These are phyloP conservation scores for Auriscalpium microsporum DNA, from an alignment of 768 basidiomycete species.

Conservation along the genomic window DNA sequence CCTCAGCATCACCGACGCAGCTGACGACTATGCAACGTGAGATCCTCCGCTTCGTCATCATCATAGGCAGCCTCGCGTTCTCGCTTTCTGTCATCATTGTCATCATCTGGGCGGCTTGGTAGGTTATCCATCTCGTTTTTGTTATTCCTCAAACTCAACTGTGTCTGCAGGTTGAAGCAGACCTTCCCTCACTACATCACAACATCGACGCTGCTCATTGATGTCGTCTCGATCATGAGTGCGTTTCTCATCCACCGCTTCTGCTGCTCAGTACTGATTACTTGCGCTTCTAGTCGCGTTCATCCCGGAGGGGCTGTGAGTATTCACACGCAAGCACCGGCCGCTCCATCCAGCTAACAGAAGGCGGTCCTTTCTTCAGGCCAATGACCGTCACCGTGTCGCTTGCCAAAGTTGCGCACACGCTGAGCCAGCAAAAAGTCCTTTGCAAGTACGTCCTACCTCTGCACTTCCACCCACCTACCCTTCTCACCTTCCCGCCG, in stretches of 20 bases:
- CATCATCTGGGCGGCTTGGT: slow-evolving; percentile 36
- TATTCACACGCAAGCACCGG: background rate
- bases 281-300: slow-evolving; percentile 27
- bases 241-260: slow-evolving; percentile 9
- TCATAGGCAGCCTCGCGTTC: slow-evolving; percentile 39
- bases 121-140: slow-evolving; percentile 12
- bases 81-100: slow-evolving; percentile 38
- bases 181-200: slow-evolving; percentile 38
- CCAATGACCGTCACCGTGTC: slow-evolving; percentile 51
- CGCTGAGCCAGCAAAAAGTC: slow-evolving; percentile 44
- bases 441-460: slow-evolving; percentile 29
- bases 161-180: slow-evolving; percentile 29
- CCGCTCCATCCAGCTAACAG: background rate
- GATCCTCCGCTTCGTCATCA: slow-evolving; percentile 44
- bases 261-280: background rate
- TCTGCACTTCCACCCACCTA: background rate
- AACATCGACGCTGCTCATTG: slow-evolving; percentile 41
- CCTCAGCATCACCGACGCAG: slow-evolving; percentile 20
- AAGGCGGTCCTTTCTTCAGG: slow-evolving; percentile 3
- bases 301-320: slow-evolving; percentile 41
- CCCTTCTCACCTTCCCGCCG: background rate
- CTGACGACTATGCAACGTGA: slow-evolving; percentile 47
- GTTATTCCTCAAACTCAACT: slow-evolving; percentile 4
- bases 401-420: slow-evolving; percentile 35
- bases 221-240: slow-evolving; percentile 48